Conservation (phyloP, 2,329 filamentous ascomycete species). For the Emergomyces africanus region DNA sequence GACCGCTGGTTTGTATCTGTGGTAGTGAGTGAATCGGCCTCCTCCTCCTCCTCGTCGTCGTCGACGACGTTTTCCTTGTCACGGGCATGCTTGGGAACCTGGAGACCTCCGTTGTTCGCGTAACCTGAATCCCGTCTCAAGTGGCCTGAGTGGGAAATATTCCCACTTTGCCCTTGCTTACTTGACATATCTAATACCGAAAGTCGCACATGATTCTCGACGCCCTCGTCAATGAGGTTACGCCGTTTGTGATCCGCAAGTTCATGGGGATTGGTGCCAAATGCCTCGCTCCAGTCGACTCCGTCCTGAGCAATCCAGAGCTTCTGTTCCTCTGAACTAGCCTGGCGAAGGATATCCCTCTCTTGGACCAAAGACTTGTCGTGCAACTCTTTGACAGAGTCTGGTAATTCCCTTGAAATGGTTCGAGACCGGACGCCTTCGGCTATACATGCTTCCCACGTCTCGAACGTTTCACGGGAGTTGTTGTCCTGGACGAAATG, state of each 20-base stretch:
- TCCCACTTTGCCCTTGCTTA: no score
- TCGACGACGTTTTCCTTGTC: constrained; percentile 9
- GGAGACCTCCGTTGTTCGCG: neutral
- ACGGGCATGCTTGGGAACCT: neutral
- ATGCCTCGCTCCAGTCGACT: constrained; percentile 76
- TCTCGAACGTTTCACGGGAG: constrained; percentile 83
- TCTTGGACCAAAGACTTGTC: constrained; percentile 68
- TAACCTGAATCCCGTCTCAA: neutral
- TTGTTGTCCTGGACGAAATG: constrained; percentile 77
- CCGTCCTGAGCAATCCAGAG: constrained; percentile 71
- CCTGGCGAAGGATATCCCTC: constrained; percentile 63
- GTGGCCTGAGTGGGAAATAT: neutral
- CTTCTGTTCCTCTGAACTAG: constrained; percentile 51
- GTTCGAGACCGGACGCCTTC: constrained; percentile 67
- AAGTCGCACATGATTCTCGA: neutral
- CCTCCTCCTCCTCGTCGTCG: constrained; percentile 14
- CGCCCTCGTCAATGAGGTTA: constrained; percentile 20
- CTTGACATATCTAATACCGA: neutral
- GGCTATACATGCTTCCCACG: constrained; percentile 81
- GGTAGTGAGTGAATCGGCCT: constrained; percentile 5
- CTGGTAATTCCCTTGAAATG: constrained; percentile 62
- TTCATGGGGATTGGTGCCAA: constrained; percentile 60
- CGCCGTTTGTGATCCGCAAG: constrained; percentile 42
- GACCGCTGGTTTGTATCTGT: constrained; percentile 2
- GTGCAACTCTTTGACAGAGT: constrained; percentile 60